Evolutionary conservation across 139 green algal genomes (phyloP).

Genomic region (Klebsormidium nitens): DNA sequence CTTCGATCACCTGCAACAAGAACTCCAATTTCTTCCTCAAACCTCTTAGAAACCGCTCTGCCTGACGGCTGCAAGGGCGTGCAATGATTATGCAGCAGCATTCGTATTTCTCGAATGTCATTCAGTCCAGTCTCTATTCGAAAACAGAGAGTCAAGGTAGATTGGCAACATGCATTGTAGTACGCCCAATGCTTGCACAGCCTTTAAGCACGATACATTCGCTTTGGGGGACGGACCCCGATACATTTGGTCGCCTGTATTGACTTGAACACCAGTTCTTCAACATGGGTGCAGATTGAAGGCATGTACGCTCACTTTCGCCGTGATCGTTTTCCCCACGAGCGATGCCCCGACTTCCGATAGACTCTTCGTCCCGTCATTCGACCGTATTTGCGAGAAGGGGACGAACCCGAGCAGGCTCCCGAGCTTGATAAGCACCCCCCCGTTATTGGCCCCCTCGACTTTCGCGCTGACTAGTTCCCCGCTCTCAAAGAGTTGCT

Average conservation of each 20-base stretch:
- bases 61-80: neutral
- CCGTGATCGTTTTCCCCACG: neutral
- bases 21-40: too few relatives aligned
- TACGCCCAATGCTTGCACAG: too few relatives aligned
- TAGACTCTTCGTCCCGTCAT: neutral
- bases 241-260: neutral
- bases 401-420: constrained; percentile 10
- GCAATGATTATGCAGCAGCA: too few relatives aligned
- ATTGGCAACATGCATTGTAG: too few relatives aligned
- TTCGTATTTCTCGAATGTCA: too few relatives aligned
- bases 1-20: constrained; percentile 19
- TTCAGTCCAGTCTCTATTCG: too few relatives aligned
- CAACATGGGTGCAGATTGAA: neutral
- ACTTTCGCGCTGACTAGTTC: constrained; percentile 1
- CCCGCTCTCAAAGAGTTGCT: too few relatives aligned
- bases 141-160: too few relatives aligned
- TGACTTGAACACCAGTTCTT: neutral
- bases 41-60: neutral
- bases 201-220: neutral
- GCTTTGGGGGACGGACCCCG: neutral
- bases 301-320: neutral
- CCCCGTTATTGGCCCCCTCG: constrained; percentile 4
- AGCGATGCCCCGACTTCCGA: neutral
- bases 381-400: constrained; percentile 6
- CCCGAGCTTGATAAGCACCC: constrained; percentile 5